Evolutionary conservation across 768 basidiomycete genomes (phyloP).

Genomic region (Tricholoma sp.): DNA sequence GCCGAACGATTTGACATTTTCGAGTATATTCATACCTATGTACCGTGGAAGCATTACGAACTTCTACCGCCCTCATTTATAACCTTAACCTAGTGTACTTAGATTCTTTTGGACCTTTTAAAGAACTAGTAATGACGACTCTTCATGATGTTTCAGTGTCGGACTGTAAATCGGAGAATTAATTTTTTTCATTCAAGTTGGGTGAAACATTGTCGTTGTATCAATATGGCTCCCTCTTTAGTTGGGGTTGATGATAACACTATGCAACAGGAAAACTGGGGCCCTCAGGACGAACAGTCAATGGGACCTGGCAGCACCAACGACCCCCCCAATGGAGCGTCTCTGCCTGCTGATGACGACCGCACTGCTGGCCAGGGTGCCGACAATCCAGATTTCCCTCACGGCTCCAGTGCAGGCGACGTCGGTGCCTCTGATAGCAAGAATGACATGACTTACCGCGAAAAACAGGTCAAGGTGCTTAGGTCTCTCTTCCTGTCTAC

Average conservation of each 20-base stretch:
- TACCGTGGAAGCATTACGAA: conserved; percentile 1
- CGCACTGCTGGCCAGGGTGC: conserved; percentile 39
- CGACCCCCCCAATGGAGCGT: conserved; percentile 40
- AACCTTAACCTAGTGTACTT: conserved; percentile 9
- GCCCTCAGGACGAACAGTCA: conserved; percentile 42
- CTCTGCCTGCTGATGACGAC: conserved; percentile 48
- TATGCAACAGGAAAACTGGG: conserved; percentile 44
- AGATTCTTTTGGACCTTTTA: not conserved
- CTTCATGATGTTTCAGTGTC: too few species aligned
- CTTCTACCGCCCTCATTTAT: conserved; percentile 11
- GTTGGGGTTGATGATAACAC: conserved; percentile 25
- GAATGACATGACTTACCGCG: conserved; percentile 46
- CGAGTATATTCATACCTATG: not conserved
- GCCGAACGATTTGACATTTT: not conserved
- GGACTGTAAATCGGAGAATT: conserved; percentile 16
- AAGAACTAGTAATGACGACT: too few species aligned
- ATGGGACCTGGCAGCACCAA: conserved; percentile 37
- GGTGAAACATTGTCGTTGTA: conserved; percentile 1
- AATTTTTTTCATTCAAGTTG: conserved; percentile 6
- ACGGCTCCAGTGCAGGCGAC: conserved; percentile 45
- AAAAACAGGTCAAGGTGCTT: conserved; percentile 88
- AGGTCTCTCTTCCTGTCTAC: conserved; percentile 44
- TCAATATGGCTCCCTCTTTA: conserved; percentile 15
- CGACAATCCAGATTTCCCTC: conserved; percentile 48
- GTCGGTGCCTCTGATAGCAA: conserved; percentile 35